Conservation (phyloP, 1,284 basidiomycete species). For the Irpex lacteus region DNA sequence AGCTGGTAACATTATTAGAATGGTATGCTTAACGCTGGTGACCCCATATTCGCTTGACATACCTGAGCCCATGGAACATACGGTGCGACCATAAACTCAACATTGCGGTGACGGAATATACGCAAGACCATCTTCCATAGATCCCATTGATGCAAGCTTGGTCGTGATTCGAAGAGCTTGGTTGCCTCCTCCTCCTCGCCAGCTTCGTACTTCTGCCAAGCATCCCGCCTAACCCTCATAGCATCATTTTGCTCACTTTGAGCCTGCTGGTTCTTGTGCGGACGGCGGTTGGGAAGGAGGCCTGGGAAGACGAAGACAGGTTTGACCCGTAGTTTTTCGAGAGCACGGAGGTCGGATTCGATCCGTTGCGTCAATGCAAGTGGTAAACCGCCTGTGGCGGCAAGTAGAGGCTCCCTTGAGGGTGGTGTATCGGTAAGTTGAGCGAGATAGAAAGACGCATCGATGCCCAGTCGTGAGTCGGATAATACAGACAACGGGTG, state of each 20-base stretch:
- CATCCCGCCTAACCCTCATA: conserved; percentile 73
- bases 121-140: conserved; percentile 90
- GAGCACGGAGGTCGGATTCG: conserved; percentile 85
- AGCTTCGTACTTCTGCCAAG: conserved; percentile 88
- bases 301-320: conserved; percentile 98
- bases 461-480: conserved; percentile 95
- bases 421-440: conserved; percentile 75
- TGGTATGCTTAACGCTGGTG: background rate
- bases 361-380: conserved; percentile 84
- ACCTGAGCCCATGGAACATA: conserved; percentile 96
- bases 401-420: conserved; percentile 85
- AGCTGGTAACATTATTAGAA: conserved; percentile 47
- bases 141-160: conserved; percentile 76
- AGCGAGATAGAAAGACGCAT: conserved; percentile 90
- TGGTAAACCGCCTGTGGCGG: conserved; percentile 92
- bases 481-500: conserved; percentile 82
- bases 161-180: conserved; percentile 75
- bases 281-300: conserved; percentile 66
- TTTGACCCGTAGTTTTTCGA: conserved; percentile 92
- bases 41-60: conserved; percentile 24
- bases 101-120: conserved; percentile 92
- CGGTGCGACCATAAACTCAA: conserved; percentile 95
- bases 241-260: conserved; percentile 67
- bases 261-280: conserved; percentile 52
- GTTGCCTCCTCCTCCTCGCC: conserved; percentile 87